Percentiles rank a stretch among this genome's conserved stretches.
Conservation (phyloP, 164 flowering plant genomes). For the Magnolia sinica region DNA sequence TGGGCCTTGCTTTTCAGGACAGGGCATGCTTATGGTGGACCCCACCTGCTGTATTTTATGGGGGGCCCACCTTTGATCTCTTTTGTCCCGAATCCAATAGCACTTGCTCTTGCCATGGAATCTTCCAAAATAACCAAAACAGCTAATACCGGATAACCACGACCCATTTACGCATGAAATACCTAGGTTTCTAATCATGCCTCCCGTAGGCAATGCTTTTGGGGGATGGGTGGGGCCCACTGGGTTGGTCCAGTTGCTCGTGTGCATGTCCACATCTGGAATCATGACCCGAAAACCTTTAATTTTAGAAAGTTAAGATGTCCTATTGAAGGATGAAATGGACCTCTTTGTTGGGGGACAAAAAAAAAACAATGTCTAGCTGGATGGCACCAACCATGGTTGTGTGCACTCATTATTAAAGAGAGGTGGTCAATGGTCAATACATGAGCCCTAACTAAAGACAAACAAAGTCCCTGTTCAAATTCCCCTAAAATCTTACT, state of each 20-base stretch:
- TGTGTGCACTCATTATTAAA: conserved; percentile 3
- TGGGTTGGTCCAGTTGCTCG: conserved; percentile 5
- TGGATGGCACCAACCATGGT: conserved; percentile 9
- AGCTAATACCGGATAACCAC: not conserved
- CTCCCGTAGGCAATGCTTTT: not conserved
- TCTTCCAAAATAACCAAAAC: not conserved
- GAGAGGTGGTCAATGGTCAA: not conserved
- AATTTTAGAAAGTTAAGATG: not conserved
- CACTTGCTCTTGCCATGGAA: not conserved
- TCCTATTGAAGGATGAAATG: not conserved
- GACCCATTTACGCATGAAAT: not conserved
- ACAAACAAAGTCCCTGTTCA: conserved; percentile 3
- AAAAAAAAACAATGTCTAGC: conserved; percentile 1
- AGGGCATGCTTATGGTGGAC: not conserved
- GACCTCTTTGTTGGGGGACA: not conserved
- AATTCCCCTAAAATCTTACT: not conserved
- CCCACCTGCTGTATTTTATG: not conserved
- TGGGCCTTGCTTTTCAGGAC: not conserved
- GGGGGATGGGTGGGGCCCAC: not conserved
- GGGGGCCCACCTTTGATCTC: conserved; percentile 1
- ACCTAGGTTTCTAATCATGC: not conserved
- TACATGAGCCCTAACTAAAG: not conserved
- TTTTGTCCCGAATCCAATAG: not conserved
- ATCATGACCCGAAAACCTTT: not conserved
- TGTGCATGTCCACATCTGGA: conserved; percentile 11